Evolutionary conservation across 208 protist species (phyloP), one percentile per base, ranked within the genome.

Genomic region (Crithidia acanthocephali): DNA sequence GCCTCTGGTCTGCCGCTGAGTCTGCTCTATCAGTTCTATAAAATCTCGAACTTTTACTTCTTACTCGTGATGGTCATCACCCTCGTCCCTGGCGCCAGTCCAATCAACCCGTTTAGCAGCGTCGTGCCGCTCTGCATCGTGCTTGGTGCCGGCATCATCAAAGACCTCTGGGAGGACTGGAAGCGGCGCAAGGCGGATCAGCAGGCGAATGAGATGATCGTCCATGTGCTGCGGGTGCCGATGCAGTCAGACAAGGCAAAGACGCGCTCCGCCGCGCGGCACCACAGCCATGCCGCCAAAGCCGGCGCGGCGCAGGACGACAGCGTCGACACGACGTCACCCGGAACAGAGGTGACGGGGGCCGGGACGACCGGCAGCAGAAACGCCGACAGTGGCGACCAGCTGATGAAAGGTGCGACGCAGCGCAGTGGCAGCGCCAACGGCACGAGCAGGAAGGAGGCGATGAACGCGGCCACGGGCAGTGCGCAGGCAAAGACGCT

Each of bases 21-120:
- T 67, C 59, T 93, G 25, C 60, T 93, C 18, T 95, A 85, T 40
- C 96, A 98, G 76, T 98, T 98, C 61, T 81, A 83, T 57, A 88
- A 87, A 72, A 78, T 97, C 30, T 91, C 91, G 1, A 98, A 98
- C 78, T 67, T 96, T 11, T 98, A 98, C 76, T 98, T 98, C 72
- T 65, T 98, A 9, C 45, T 98, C 8, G 86, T 98, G 20, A 92
- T 92, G 59, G 72, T 97, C 27, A 74, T 98, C 45, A 74, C 91
- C 10, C 65, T 98, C 5, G 85, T 98, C 60, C 95, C 96, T 11
- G 83, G 82, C 32, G 82, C 92, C 0, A 93, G 79, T 48, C 94
- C 96, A 16, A 90, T 98, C 33, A 92, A 86, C 61, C 96, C 98
- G 6, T 81, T 92, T 52, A 98, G 94, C 62, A 83, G 80, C 44